Conservation (phyloP, 116 monocot species). For the Phalaenopsis hybrid region DNA sequence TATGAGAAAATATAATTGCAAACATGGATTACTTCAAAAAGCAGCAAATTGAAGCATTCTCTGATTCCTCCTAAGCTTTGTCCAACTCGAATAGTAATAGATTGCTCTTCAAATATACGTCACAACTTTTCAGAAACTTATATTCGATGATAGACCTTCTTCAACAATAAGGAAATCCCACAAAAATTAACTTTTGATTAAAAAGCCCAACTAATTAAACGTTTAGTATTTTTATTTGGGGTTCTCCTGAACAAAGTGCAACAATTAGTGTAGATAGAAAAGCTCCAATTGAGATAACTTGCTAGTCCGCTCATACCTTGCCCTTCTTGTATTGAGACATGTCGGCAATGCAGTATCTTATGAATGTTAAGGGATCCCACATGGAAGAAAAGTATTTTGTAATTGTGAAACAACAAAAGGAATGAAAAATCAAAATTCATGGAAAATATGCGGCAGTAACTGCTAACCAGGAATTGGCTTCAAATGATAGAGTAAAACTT, state of each 20-base stretch:
- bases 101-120: background rate
- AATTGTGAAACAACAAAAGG: background rate
- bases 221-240: background rate
- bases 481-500: background rate
- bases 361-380: constrained; percentile 41
- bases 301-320: constrained; percentile 41
- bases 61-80: too few species aligned
- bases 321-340: constrained; percentile 95
- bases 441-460: background rate
- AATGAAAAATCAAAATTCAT: background rate
- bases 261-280: background rate
- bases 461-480: background rate
- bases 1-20: background rate
- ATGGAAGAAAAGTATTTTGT: background rate
- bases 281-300: background rate
- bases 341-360: constrained; percentile 98
- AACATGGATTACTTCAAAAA: background rate
- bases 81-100: too few species aligned
- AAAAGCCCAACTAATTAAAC: background rate
- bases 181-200: background rate
- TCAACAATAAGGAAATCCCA: background rate
- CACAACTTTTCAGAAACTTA: background rate
- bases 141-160: background rate
- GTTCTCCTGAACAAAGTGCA: background rate
- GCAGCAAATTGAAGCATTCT: too few species aligned